A percentile compares a stretch with the other conserved stretches of the same genome.
Evolutionary conservation across 108 stramenopile genomes (phyloP).

Genomic region (Phaeodactylum tricornutum): DNA sequence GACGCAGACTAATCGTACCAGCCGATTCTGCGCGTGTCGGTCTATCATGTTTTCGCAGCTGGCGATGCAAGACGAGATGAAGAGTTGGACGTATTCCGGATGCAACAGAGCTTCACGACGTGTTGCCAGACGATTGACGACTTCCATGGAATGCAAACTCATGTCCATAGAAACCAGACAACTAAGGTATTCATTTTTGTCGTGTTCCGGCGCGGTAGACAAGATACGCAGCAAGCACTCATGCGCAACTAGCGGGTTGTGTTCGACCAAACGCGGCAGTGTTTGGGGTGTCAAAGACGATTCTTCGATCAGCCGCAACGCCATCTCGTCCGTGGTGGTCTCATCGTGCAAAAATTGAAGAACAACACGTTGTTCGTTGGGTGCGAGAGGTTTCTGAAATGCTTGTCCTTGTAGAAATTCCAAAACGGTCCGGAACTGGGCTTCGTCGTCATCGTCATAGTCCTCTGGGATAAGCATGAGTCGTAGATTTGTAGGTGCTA

Average conservation of each 20-base stretch:
- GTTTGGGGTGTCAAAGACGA: conserved; percentile 86
- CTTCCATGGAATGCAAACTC: conserved; percentile 95
- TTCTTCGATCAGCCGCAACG: conserved; percentile 42
- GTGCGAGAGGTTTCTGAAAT: conserved; percentile 48
- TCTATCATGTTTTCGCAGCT: conserved; percentile 90
- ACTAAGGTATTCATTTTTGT: conserved; percentile 78
- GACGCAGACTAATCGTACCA: conserved; percentile 95
- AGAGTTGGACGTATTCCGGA: conserved; percentile 92
- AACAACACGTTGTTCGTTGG: conserved; percentile 48
- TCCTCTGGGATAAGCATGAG: conserved; percentile 40
- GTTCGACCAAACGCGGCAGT: conserved; percentile 89
- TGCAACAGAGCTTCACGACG: conserved; percentile 62
- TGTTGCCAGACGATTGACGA: conserved; percentile 85
- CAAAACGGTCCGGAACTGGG: conserved; percentile 37
- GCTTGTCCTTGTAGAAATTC: conserved; percentile 45
- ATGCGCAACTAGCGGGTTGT: conserved; percentile 89
- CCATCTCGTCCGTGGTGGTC: conserved; percentile 6
- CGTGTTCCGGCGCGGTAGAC: conserved; percentile 28
- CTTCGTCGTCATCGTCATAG: conserved; percentile 12
- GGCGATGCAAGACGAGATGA: conserved; percentile 91
- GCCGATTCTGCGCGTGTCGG: conserved; percentile 88
- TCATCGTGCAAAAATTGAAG: conserved; percentile 38
- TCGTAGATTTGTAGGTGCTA: conserved; percentile 54
- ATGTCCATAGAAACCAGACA: conserved; percentile 96
- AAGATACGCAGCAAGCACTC: conserved; percentile 85